Percentiles rank a stretch among this genome's conserved stretches.
Conservation (phyloP, 1,139 yeast genomes). For the Kodamaea sp. region DNA sequence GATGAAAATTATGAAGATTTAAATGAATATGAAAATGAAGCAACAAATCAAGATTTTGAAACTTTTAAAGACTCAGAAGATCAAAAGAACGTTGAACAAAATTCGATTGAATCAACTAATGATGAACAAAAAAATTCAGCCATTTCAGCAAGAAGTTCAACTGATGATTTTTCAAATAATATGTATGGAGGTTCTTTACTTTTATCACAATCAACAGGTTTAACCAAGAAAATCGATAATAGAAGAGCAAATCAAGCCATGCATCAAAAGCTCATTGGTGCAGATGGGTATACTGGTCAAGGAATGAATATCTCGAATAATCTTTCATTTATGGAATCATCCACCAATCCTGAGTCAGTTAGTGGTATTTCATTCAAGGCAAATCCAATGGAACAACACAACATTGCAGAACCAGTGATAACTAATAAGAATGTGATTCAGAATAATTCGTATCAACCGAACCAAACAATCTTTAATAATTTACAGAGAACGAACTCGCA, state of each 20-base stretch:
- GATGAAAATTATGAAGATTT: constrained; percentile 14
- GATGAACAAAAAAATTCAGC: background rate
- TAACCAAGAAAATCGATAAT: constrained; percentile 35
- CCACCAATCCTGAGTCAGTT: constrained; percentile 19
- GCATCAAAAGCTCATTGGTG: constrained; percentile 11
- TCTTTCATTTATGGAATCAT: constrained; percentile 16
- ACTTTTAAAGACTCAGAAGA: background rate
- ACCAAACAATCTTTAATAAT: constrained; percentile 44
- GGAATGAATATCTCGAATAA: constrained; percentile 8
- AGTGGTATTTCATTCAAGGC: constrained; percentile 41
- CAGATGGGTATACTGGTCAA: constrained; percentile 9
- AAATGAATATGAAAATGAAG: constrained; percentile 8
- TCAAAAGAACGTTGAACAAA: constrained; percentile 5
- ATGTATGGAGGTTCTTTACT: constrained; percentile 44
- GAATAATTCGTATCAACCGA: constrained; percentile 42
- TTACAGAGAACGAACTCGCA: constrained; percentile 40
- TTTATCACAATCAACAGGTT: constrained; percentile 45
- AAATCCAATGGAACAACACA: constrained; percentile 25
- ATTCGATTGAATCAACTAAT: constrained; percentile 1
- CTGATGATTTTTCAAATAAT: constrained; percentile 32
- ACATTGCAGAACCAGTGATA: constrained; percentile 34
- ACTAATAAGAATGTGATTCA: constrained; percentile 33
- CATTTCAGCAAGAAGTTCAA: constrained; percentile 20
- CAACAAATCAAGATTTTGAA: constrained; percentile 1
- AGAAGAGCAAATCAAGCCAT: constrained; percentile 11